Evolutionary conservation across 192 early-diverging fungal species (phyloP).

Genomic region (Gryganskiella cystojenkinii): DNA sequence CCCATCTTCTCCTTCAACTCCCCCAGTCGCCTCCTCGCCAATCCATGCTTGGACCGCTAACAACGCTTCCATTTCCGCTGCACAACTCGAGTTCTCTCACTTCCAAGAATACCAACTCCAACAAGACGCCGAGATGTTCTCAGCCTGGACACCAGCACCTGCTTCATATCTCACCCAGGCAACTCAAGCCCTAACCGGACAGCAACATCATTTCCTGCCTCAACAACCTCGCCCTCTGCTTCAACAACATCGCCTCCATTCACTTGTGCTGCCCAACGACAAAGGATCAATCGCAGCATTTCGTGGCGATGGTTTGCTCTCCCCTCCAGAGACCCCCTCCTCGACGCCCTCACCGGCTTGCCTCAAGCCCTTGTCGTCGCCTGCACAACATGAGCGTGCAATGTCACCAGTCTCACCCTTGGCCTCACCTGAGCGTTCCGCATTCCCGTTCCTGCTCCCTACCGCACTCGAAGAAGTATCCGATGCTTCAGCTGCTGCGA

Average conservation of each 20-base stretch:
- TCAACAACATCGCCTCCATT: not conserved
- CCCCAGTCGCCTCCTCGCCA: not conserved
- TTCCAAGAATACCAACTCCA: slow-evolving; percentile 43
- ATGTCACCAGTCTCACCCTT: too few relatives aligned
- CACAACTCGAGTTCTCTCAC: slow-evolving; percentile 11
- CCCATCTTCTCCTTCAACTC: not conserved
- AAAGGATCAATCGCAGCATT: not conserved
- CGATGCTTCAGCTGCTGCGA: slow-evolving; percentile 19
- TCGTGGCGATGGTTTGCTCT: slow-evolving; percentile 19
- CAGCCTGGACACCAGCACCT: slow-evolving; percentile 15
- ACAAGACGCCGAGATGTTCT: slow-evolving; percentile 30
- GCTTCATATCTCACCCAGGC: slow-evolving; percentile 41
- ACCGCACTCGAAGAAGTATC: slow-evolving; percentile 1
- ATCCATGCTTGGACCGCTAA: not conserved
- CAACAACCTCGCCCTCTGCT: not conserved
- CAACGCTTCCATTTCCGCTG: not conserved
- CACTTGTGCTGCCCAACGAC: not conserved
- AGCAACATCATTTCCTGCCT: not conserved
- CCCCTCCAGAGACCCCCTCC: slow-evolving; percentile 36
- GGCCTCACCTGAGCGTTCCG: too few relatives aligned
- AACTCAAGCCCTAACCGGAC: slow-evolving; percentile 22
- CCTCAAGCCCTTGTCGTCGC: slow-evolving; percentile 33
- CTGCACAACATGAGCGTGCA: not conserved
- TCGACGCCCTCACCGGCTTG: slow-evolving; percentile 33
- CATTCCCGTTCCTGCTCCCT: too few relatives aligned